Evolutionary conservation across 768 basidiomycete species (phyloP).

Genomic region (Hirschioporus abietinus): DNA sequence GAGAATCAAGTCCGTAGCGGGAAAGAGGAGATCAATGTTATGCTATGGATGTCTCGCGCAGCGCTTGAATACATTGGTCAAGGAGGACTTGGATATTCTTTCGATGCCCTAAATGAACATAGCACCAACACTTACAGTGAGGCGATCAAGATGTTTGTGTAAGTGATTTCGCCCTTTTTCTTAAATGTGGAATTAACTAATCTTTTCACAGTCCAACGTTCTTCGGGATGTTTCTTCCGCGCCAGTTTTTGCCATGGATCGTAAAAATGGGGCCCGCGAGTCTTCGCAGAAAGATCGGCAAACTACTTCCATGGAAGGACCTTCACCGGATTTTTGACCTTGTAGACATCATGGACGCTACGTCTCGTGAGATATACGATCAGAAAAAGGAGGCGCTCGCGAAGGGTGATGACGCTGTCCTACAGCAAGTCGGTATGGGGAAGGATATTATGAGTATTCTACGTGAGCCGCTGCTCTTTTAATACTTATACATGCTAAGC

Average conservation of each 20-base stretch:
- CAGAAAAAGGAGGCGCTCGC: slow-evolving; percentile 1
- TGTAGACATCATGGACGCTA: slow-evolving; percentile 1
- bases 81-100: slow-evolving; percentile 10
- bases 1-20: background rate
- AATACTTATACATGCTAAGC: slow-evolving; percentile 19
- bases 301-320: background rate
- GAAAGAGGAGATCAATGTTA: slow-evolving; percentile 7
- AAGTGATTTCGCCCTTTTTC: background rate
- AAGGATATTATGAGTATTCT: slow-evolving; percentile 13
- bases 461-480: background rate
- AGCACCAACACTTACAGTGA: background rate
- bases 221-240: background rate
- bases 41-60: slow-evolving; percentile 8
- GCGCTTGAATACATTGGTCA: slow-evolving; percentile 13
- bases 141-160: slow-evolving; percentile 2
- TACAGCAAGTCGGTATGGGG: slow-evolving; percentile 17
- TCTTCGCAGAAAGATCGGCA: background rate
- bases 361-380: background rate
- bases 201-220: background rate
- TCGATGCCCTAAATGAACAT: slow-evolving; percentile 9
- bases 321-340: background rate
- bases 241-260: slow-evolving; percentile 3
- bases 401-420: background rate
- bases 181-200: background rate
- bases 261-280: slow-evolving; percentile 4